Percentiles rank a stretch among this genome's conserved stretches.
Evolutionary conservation across 164 flowering plant species (phyloP).

Genomic region (Stephania japonica): DNA sequence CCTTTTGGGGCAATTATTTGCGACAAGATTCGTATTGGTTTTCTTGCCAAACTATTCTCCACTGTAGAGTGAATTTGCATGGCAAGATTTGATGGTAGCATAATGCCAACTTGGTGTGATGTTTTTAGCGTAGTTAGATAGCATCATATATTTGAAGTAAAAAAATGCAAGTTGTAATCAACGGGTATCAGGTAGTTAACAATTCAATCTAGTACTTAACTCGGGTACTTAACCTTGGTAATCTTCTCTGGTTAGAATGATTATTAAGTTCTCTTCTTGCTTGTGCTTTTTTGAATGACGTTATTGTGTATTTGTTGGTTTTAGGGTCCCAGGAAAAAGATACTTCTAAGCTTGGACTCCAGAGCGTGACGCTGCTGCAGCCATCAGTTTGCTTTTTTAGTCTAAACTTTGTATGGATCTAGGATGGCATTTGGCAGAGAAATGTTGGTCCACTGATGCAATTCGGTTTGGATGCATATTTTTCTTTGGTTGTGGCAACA

Average conservation of each 20-base stretch:
- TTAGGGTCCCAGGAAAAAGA: conserved; percentile 96
- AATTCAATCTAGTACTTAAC: background rate
- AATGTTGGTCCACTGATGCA: background rate
- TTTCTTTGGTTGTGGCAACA: background rate
- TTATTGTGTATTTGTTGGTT: conserved; percentile 10
- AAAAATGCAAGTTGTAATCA: background rate
- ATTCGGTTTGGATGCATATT: background rate
- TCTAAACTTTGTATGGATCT: no score
- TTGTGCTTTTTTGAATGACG: background rate
- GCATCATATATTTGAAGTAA: background rate
- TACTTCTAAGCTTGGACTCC: conserved; percentile 64
- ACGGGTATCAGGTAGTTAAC: background rate
- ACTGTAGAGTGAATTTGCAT: background rate
- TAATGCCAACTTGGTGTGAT: background rate
- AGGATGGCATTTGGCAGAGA: no score
- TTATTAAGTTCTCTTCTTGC: background rate
- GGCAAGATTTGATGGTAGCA: background rate
- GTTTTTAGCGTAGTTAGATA: background rate
- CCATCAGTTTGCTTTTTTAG: background rate
- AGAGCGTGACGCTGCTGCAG: conserved; percentile 21
- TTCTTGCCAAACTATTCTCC: background rate
- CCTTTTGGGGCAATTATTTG: background rate
- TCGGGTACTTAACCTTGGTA: background rate
- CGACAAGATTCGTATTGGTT: background rate
- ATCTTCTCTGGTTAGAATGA: background rate